Evolutionary conservation across 2,329 filamentous ascomycete genomes (phyloP).

Genomic region (Aspergillus cejpii): DNA sequence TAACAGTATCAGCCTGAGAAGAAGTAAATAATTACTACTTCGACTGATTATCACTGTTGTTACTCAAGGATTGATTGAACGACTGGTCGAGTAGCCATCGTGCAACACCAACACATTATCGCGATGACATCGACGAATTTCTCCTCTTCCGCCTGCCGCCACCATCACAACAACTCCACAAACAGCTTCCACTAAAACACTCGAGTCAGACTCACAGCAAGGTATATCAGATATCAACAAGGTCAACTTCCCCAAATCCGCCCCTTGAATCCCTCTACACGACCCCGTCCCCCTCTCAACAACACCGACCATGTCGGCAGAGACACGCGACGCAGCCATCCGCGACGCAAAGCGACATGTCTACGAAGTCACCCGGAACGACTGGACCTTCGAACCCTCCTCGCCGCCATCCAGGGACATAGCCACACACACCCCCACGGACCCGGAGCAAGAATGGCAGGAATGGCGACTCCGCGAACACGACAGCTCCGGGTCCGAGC

Average conservation of each 20-base stretch:
- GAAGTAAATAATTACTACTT: slow-evolving; percentile 10
- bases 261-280: neutral
- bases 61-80: too few relatives aligned
- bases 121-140: slow-evolving; percentile 12
- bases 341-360: slow-evolving; percentile 39
- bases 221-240: too few relatives aligned
- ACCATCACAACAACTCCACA: neutral
- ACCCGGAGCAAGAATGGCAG: slow-evolving; percentile 22
- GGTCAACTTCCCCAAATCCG: too few relatives aligned
- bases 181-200: neutral
- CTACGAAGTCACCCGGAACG: slow-evolving; percentile 37
- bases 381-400: slow-evolving; percentile 37
- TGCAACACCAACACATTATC: slow-evolving; percentile 3
- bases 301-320: slow-evolving; percentile 13
- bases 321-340: slow-evolving; percentile 36
- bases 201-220: too few relatives aligned
- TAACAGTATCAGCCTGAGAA: slow-evolving; percentile 20
- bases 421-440: slow-evolving; percentile 17
- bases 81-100: too few relatives aligned
- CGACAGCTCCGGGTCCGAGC: slow-evolving; percentile 34
- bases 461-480: slow-evolving; percentile 37
- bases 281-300: neutral
- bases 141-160: neutral
- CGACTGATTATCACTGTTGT: too few relatives aligned
- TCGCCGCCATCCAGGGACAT: slow-evolving; percentile 13